Evolutionary conservation across 306 rosid genomes (phyloP), one percentile per base, ranked within the genome.

Genomic region (Prunus mira): DNA sequence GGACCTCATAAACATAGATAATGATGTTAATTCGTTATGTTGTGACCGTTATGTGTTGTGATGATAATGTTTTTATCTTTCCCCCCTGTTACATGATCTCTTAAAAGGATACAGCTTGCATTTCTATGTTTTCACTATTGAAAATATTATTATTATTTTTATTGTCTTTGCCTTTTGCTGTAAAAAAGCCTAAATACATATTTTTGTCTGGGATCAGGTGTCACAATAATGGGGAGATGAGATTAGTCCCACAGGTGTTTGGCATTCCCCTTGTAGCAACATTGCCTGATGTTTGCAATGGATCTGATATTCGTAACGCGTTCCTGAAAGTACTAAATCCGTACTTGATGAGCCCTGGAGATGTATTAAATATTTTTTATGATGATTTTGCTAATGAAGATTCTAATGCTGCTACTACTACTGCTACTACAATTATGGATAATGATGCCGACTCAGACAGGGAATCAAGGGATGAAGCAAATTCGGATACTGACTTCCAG

Each of bases 181-280:
- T 34, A 65, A 58, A 58, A 60, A 60, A 12, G 65, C 34, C 9
- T 72, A 19, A 43, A 47, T 24, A 19, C 49, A 41, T 2, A 8
- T 14, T 28, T 69, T 9, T 49, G 45, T 72, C 38, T 54, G 74
- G 71, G 68, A 49, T 80, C 84, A 80, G 88, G 86, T 52, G 34
- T 56, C 84, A 65, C 81, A 72, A 50, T 78, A 76, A 8, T 34
- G 85, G 69, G 62, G 84, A 71, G 72, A 18, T 14, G 6, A 14
- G 51, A 12, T 38, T 57, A 56, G 68, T 52, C 38, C 49, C 28
- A 32, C 80, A 73, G 72, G 71, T 28, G 66, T 87, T 83, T 84
- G 98, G 91, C 67, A 73, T 84, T 76, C 98, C 98, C 6, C 69
- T 93, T 61, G 86, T 87, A 12, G 84, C 97, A 78, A 93, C 88